Conservation (phyloP, 1,284 basidiomycete species). For the Trametes pubescens region DNA sequence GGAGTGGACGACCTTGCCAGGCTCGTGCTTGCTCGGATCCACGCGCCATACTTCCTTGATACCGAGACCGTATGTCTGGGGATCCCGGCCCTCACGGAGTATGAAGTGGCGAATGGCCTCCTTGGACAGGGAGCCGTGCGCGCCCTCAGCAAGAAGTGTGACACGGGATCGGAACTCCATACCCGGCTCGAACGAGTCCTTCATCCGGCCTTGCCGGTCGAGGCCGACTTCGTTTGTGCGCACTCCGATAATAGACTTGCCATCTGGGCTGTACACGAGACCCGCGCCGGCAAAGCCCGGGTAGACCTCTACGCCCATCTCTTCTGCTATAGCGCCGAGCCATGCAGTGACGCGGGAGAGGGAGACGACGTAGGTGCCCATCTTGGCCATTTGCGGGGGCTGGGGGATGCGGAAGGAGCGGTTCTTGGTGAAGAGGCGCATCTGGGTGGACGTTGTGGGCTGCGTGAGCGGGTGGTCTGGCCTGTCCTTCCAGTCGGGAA, state of each 20-base stretch:
- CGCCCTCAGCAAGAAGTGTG: constrained; percentile 94
- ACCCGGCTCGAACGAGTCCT: constrained; percentile 93
- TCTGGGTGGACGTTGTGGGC: constrained; percentile 80
- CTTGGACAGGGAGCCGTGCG: constrained; percentile 93
- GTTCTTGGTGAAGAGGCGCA: constrained; percentile 88
- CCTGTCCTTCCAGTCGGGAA: constrained; percentile 84
- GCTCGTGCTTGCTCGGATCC: constrained; percentile 75
- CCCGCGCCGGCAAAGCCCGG: constrained; percentile 85
- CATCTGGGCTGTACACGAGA: constrained; percentile 64
- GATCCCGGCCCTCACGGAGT: constrained; percentile 81
- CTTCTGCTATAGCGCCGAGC: constrained; percentile 91
- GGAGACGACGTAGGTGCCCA: constrained; percentile 94
- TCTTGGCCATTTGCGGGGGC: constrained; percentile 97
- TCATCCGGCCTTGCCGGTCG: constrained; percentile 80
- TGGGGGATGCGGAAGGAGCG: constrained; percentile 89
- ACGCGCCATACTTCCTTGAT: constrained; percentile 99
- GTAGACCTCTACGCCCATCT: constrained; percentile 95
- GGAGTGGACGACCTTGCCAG: constrained; percentile 92
- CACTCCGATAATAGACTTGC: constrained; percentile 81
- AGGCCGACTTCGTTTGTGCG: constrained; percentile 96
- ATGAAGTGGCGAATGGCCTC: constrained; percentile 82
- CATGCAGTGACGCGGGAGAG: constrained; percentile 91
- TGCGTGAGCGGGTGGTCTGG: constrained; percentile 76
- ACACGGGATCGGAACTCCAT: constrained; percentile 97
- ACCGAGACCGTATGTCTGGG: constrained; percentile 97